Conservation (phyloP, 257 asterid species). For the Gardenia jasminoides region DNA sequence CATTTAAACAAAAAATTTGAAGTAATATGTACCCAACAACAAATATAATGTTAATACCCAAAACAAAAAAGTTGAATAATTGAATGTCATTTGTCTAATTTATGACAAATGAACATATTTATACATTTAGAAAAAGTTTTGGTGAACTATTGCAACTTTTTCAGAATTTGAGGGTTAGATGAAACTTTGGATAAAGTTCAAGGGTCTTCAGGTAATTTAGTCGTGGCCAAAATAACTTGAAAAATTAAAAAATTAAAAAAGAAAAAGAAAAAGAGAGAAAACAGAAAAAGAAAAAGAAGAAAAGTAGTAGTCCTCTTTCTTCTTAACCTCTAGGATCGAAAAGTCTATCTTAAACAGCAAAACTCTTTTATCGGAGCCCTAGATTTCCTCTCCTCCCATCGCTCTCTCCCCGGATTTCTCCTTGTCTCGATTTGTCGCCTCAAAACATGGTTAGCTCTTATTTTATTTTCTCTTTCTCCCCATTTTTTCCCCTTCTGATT, state of each 20-base stretch:
- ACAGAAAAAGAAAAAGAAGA: background rate
- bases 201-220: background rate
- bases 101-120: background rate
- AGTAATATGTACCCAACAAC: background rate
- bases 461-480: background rate
- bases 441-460: slow-evolving; percentile 28
- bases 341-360: slow-evolving; percentile 17
- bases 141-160: too few relatives aligned
- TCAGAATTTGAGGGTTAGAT: background rate
- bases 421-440: slow-evolving; percentile 4
- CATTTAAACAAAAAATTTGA: background rate
- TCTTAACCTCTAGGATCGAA: slow-evolving; percentile 5
- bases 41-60: too few relatives aligned
- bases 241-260: background rate
- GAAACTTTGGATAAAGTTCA: background rate
- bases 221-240: background rate
- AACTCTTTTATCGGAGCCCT: slow-evolving; percentile 36
- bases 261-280: background rate
- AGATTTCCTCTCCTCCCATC: slow-evolving; percentile 30
- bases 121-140: too few relatives aligned
- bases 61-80: too few relatives aligned
- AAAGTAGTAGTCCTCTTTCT: slow-evolving; percentile 2
- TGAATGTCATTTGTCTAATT: background rate
- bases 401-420: slow-evolving; percentile 11
- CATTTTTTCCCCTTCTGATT: background rate